Conservation (phyloP, 768 basidiomycete species). For the Boletales sp. region DNA sequence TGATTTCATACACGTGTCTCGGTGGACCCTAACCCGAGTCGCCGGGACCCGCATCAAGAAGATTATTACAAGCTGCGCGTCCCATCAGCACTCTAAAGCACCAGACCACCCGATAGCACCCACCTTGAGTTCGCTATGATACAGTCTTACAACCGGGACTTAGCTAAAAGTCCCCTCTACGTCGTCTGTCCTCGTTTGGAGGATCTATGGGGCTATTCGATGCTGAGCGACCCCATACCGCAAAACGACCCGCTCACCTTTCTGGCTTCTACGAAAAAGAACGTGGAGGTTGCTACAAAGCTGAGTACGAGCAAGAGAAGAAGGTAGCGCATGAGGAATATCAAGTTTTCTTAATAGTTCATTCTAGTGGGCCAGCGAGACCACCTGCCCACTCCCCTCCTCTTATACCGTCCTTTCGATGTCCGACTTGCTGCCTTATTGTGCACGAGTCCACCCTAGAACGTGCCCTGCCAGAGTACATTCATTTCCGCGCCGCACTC, state of each 20-base stretch:
- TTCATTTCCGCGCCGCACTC: constrained; percentile 22
- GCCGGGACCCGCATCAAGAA: constrained; percentile 10
- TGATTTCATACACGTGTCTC: constrained; percentile 18
- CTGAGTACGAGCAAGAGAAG: constrained; percentile 27
- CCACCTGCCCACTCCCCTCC: background rate
- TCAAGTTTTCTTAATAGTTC: constrained; percentile 21
- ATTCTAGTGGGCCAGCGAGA: constrained; percentile 26
- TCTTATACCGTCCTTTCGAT: constrained; percentile 27
- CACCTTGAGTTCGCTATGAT: constrained; percentile 18
- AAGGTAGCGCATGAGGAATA: constrained; percentile 22
- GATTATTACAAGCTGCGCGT: constrained; percentile 9
- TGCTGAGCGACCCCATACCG: constrained; percentile 3
- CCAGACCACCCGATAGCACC: background rate
- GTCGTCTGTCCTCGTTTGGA: constrained; percentile 8
- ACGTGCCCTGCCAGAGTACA: constrained; percentile 12
- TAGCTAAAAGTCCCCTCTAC: constrained; percentile 26
- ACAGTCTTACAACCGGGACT: constrained; percentile 23
- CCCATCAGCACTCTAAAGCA: background rate
- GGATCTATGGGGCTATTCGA: constrained; percentile 18
- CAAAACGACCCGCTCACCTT: constrained; percentile 16
- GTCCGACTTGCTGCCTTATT: constrained; percentile 15
- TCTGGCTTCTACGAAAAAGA: constrained; percentile 29
- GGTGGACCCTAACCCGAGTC: constrained; percentile 9
- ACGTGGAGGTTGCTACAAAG: constrained; percentile 26
- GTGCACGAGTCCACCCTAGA: constrained; percentile 23